Evolutionary conservation across 1,284 basidiomycete genomes (phyloP).

Genomic region (Thelephora terrestris): DNA sequence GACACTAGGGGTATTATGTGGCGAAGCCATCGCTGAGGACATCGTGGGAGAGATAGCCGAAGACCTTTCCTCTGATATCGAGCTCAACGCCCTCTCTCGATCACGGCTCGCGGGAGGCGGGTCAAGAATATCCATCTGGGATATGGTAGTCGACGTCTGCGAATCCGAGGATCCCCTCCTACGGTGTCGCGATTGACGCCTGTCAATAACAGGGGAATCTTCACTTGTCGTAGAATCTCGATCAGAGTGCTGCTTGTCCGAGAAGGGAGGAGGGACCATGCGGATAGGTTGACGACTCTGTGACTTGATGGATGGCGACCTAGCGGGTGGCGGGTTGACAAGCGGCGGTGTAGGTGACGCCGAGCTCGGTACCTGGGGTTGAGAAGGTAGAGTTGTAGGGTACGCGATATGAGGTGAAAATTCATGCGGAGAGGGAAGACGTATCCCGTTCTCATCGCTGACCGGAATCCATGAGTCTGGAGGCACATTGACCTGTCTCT

Average conservation of each 20-base stretch:
- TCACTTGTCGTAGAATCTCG: neutral
- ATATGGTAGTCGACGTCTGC: neutral
- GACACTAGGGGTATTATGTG: neutral
- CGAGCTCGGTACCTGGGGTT: neutral
- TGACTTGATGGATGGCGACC: too few species aligned
- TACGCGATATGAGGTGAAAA: slow-evolving; percentile 3
- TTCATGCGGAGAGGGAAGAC: slow-evolving; percentile 21
- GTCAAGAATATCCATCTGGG: neutral
- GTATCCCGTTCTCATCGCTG: slow-evolving; percentile 13
- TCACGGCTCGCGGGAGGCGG: neutral
- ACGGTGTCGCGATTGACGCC: neutral
- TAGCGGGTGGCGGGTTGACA: too few species aligned
- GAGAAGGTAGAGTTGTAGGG: slow-evolving; percentile 1
- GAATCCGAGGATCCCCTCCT: neutral
- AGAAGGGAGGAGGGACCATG: neutral
- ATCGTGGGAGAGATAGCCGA: neutral
- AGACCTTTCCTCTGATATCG: neutral
- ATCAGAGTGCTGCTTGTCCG: neutral
- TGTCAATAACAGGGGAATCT: neutral
- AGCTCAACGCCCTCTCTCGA: neutral
- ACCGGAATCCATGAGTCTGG: slow-evolving; percentile 21
- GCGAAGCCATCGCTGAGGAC: neutral
- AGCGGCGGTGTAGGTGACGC: too few species aligned
- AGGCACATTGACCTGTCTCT: slow-evolving; percentile 12
- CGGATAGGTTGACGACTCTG: neutral